Percentiles rank a stretch among this genome's conserved stretches.
These are phyloP conservation scores for Aspergillus sp. DNA, from an alignment of 2,329 filamentous ascomycete genomes.

Conservation along the genomic window DNA sequence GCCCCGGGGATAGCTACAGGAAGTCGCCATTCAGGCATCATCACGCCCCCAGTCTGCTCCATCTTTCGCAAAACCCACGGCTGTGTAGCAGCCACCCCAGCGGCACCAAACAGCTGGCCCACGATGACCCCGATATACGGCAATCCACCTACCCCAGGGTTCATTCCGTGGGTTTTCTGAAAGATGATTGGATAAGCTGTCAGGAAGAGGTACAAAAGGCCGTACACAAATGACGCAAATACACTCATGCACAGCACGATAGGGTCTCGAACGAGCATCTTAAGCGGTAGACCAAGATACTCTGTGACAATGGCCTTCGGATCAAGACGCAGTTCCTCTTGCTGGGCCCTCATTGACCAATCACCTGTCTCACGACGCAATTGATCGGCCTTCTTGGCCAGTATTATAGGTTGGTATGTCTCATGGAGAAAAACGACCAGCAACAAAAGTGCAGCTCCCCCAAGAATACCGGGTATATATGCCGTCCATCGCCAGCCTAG, in stretches of 20 bases:
- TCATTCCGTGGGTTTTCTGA: constrained; percentile 34
- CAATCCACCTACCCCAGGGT: constrained; percentile 32
- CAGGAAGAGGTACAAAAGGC: constrained; percentile 43
- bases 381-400: too few species aligned
- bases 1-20: constrained; percentile 45
- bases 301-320: too few species aligned
- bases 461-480: too few species aligned
- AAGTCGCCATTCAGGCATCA: constrained; percentile 38
- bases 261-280: constrained; percentile 45
- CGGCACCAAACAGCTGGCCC: constrained; percentile 37
- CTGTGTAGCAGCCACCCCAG: constrained; percentile 40
- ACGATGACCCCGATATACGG: constrained; percentile 43
- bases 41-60: constrained; percentile 20
- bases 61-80: constrained; percentile 32
- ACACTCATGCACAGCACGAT: constrained; percentile 44
- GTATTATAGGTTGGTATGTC: too few species aligned
- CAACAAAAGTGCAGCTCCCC: too few species aligned
- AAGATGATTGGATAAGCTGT: constrained; percentile 48
- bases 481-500: too few species aligned
- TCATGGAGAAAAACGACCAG: too few species aligned
- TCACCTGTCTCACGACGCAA: too few species aligned
- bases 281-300: not conserved
- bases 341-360: too few species aligned
- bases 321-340: too few species aligned
- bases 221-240: constrained; percentile 45